Percentiles rank a stretch among this genome's conserved stretches.
Conservation (phyloP, 2,329 filamentous ascomycete species). For the Davidsoniella eucalypti region DNA sequence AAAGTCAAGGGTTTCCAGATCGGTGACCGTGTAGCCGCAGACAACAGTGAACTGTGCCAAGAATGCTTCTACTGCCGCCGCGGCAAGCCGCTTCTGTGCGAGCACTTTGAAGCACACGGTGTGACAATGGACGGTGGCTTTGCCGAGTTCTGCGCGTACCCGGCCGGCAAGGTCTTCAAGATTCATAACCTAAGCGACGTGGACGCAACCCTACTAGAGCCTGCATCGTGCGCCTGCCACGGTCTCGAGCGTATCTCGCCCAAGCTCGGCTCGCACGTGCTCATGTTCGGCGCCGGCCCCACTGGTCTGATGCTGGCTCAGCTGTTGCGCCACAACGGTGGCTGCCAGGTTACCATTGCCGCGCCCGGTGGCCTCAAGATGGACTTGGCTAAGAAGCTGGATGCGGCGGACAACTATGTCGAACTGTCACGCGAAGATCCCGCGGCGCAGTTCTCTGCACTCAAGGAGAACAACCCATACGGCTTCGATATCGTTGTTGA, state of each 20-base stretch:
- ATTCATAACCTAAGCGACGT: conserved; percentile 48
- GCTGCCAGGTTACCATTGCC: conserved; percentile 53
- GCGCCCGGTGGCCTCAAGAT: conserved; percentile 54
- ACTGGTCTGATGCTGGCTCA: conserved; percentile 50
- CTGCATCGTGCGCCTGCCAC: conserved; percentile 55
- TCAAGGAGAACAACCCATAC: conserved; percentile 50
- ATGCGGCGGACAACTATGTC: conserved; percentile 37
- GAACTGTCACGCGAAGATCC: conserved; percentile 38
- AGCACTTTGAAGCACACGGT: conserved; percentile 50
- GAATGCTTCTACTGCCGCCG: conserved; percentile 60
- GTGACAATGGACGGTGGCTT: conserved; percentile 56
- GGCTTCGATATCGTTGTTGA: conserved; percentile 59
- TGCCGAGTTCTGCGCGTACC: conserved; percentile 47
- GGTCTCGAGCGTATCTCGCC: conserved; percentile 53
- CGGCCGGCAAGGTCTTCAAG: conserved; percentile 42
- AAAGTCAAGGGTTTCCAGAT: conserved; percentile 43
- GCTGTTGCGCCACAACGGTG: conserved; percentile 46
- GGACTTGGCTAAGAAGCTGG: conserved; percentile 44
- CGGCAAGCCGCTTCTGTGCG: conserved; percentile 50
- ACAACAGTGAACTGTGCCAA: conserved; percentile 50
- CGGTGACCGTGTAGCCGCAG: conserved; percentile 47
- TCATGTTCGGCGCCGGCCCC: conserved; percentile 50
- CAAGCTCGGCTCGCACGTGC: conserved; percentile 45
- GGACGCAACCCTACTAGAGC: conserved; percentile 55
- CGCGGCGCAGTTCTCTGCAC: conserved; percentile 40